Percentiles rank a stretch among this genome's conserved stretches.
Evolutionary conservation across 805 yeast species (phyloP).

Genomic region (Starmera pachycereana): DNA sequence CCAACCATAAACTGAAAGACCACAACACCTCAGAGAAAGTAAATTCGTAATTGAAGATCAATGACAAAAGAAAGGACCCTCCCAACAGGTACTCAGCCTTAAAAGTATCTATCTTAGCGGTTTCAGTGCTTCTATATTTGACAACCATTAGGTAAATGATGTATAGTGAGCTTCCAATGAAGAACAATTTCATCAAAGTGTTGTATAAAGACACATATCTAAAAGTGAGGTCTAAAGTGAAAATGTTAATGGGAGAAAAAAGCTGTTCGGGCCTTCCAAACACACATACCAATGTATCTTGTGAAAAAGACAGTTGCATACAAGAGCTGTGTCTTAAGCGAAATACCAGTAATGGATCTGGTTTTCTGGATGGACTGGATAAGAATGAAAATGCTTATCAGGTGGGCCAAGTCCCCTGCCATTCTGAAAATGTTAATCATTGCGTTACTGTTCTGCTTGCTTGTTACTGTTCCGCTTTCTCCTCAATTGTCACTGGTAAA

Average conservation of each 20-base stretch:
- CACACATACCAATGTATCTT: slow-evolving; percentile 57
- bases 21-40: slow-evolving; percentile 57
- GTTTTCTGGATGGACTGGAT: slow-evolving; percentile 57
- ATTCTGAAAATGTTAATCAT: slow-evolving; percentile 34
- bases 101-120: slow-evolving; percentile 63
- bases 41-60: slow-evolving; percentile 61
- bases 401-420: slow-evolving; percentile 72
- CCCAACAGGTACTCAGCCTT: slow-evolving; percentile 59
- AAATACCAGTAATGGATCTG: slow-evolving; percentile 70
- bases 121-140: slow-evolving; percentile 42
- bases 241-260: neutral
- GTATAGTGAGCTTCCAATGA: slow-evolving; percentile 65
- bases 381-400: slow-evolving; percentile 68
- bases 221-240: slow-evolving; percentile 24
- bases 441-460: too few relatives aligned
- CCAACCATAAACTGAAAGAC: slow-evolving; percentile 91
- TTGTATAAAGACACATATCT: slow-evolving; percentile 62
- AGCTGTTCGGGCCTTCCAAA: neutral
- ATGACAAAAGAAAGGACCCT: slow-evolving; percentile 46
- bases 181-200: slow-evolving; percentile 71
- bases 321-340: slow-evolving; percentile 77
- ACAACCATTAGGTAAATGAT: slow-evolving; percentile 60
- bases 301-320: slow-evolving; percentile 66
- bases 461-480: too few relatives aligned
- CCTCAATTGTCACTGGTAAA: too few relatives aligned